These are phyloP conservation scores for Rutstroemia sydowiana DNA, from an alignment of 2,329 filamentous ascomycete species.

Conservation along the genomic window DNA sequence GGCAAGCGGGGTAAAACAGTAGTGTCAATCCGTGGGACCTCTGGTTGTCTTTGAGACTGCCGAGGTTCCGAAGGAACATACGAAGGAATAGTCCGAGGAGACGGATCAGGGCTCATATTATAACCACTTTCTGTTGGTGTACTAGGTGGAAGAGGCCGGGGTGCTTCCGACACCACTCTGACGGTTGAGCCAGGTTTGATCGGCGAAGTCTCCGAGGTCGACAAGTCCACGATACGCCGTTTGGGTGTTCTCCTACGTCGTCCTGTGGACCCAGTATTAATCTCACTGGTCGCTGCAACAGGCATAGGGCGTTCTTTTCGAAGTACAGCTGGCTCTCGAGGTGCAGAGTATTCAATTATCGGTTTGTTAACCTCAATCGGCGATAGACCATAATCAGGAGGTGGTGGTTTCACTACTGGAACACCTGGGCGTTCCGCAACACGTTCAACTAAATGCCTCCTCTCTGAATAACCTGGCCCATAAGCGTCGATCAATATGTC, in stretches of 20 bases:
- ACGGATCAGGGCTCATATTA: slow-evolving; percentile 27
- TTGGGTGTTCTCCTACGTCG: slow-evolving; percentile 55
- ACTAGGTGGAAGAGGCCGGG: slow-evolving; percentile 7
- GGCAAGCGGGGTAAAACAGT: slow-evolving; percentile 23
- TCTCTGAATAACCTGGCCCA: slow-evolving; percentile 77
- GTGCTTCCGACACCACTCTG: slow-evolving; percentile 21
- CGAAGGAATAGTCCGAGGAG: slow-evolving; percentile 24
- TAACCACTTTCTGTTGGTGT: slow-evolving; percentile 24
- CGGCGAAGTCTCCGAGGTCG: slow-evolving; percentile 36
- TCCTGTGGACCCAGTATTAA: slow-evolving; percentile 46
- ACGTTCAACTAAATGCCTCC: slow-evolving; percentile 75
- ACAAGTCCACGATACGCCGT: slow-evolving; percentile 57
- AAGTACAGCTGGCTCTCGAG: slow-evolving; percentile 43
- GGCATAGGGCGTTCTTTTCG: slow-evolving; percentile 50
- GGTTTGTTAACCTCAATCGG: slow-evolving; percentile 63
- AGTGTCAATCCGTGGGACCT: slow-evolving; percentile 26
- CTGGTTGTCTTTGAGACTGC: slow-evolving; percentile 19
- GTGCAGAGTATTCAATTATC: slow-evolving; percentile 46
- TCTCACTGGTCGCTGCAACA: slow-evolving; percentile 49
- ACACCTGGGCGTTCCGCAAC: slow-evolving; percentile 68
- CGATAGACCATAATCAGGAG: slow-evolving; percentile 49
- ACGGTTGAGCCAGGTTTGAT: slow-evolving; percentile 16
- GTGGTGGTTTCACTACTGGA: slow-evolving; percentile 66
- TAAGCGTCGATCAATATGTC: slow-evolving; percentile 84
- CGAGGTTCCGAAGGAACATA: slow-evolving; percentile 26